Percentiles rank a stretch among this genome's conserved stretches.
phyloP scores from a whole-genome alignment of 2,329 filamentous ascomycete genomes.

The Neonectria neomacrospora region DNA sequence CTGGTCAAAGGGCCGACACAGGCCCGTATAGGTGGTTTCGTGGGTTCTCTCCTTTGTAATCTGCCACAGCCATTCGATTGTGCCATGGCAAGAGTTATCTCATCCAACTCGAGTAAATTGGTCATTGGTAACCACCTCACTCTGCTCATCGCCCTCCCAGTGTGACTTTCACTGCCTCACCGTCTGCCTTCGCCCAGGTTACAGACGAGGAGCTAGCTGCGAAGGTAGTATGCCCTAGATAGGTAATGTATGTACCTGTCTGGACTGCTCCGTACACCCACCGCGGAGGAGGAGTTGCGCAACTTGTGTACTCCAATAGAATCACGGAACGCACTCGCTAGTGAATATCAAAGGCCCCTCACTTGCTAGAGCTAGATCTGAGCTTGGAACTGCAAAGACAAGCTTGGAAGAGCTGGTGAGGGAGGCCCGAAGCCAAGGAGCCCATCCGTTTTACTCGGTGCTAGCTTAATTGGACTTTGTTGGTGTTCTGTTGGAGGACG shows the following conservation, averaged over 20 bases:
- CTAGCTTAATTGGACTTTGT: conserved; percentile 2
- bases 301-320: not conserved
- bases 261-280: conserved; percentile 9
- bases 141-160: conserved; percentile 1
- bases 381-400: conserved; percentile 13
- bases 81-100: conserved; percentile 22
- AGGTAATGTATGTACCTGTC: conserved; percentile 7
- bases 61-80: not conserved
- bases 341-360: conserved; percentile 15
- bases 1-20: conserved; percentile 38
- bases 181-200: conserved; percentile 8
- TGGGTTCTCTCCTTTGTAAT: not conserved
- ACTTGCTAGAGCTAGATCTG: conserved; percentile 3
- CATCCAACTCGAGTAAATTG: conserved; percentile 7
- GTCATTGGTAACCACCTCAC: conserved; percentile 16
- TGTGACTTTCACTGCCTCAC: conserved; percentile 1
- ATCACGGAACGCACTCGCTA: conserved; percentile 5
- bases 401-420: conserved; percentile 1
- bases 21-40: conserved; percentile 33
- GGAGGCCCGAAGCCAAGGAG: not conserved
- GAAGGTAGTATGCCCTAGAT: not conserved
- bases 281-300: conserved; percentile 7
- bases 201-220: conserved; percentile 9
- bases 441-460: conserved; percentile 3
- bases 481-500: conserved; percentile 7